Evolutionary conservation across 495 filamentous ascomycete genomes (phyloP), one percentile per base, ranked within the genome.

Genomic region (Neurospora intermedia): DNA sequence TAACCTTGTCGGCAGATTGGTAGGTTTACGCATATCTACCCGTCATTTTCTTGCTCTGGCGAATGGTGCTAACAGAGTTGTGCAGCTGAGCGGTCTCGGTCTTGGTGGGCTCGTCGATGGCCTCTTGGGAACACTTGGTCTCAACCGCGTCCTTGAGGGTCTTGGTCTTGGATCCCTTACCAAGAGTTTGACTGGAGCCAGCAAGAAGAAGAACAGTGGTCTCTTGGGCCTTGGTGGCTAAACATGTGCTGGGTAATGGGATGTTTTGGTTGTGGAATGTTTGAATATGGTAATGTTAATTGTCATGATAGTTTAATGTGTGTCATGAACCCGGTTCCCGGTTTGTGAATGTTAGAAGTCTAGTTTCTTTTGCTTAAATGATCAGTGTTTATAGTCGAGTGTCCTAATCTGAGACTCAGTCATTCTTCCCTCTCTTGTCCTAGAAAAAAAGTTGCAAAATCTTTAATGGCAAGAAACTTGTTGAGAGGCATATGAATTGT

Each of bases 31-130:
- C 76, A 16, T 73, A 13, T 69, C 54, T 43, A 15, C 46, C 46
- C 16, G 23, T 31, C 6, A 46, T 45, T 42, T 46, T 8, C 69
- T 9, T 59, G 20, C 13, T 43, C n/a, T 23, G 71, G n/a, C 8
- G 43, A 10, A 27, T 35, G 48, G 38, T 69, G 75, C 69, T 76
- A 76, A 73, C 72, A 75, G 72, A 18, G 10, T 54, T 43, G 18
- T 20, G 35, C 73, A 84, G 83, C 85, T 97, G 40, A 90, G 92
- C 71, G 93, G 91, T 2, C 88, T 97, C n/a, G 94, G 94, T 71
- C 87, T 97, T 2, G 94, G 94, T 70, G 91, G 91, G 11, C 76
- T 97, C 4, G 85, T 97, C 73, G 91, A 93, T 72, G 91, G 92
- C 69, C 79, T 97, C 38, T 86, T 97, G 6, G 92, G 92, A 20